Conservation (phyloP, 2,329 filamentous ascomycete species). For the Hymenoscyphus salicellus region DNA sequence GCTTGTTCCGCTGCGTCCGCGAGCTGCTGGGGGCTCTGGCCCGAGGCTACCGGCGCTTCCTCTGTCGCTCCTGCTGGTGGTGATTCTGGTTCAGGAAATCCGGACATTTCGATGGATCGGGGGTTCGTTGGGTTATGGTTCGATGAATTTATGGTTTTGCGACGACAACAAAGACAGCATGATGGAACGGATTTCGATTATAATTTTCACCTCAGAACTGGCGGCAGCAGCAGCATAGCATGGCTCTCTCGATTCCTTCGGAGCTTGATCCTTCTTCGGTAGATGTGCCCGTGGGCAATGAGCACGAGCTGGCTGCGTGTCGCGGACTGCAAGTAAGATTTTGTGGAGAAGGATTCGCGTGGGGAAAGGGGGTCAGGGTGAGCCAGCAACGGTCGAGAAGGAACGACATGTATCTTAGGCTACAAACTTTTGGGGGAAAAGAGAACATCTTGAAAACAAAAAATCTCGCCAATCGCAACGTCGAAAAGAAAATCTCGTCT, state of each 20-base stretch:
- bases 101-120: background rate
- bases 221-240: background rate
- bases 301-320: too few relatives aligned
- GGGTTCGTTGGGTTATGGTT: background rate
- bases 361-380: background rate
- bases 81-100: background rate
- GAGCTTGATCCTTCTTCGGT: background rate
- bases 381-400: too few relatives aligned
- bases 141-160: background rate
- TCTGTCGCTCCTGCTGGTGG: background rate
- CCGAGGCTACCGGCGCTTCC: background rate
- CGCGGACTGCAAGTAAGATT: background rate
- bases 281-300: background rate
- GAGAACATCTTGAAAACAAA: too few relatives aligned
- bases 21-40: too few relatives aligned
- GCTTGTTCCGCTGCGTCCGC: background rate
- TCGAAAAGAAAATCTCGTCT: too few relatives aligned
- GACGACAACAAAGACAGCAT: background rate
- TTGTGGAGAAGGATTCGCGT: background rate
- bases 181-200: background rate
- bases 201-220: background rate
- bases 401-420: too few relatives aligned
- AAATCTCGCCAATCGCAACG: too few relatives aligned
- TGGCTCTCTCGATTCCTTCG: background rate
- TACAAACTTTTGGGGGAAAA: too few relatives aligned